A percentile compares a stretch with the other conserved stretches of the same genome.
Conservation (phyloP, 106 monocot genomes). For the Iris macrosiphon region DNA sequence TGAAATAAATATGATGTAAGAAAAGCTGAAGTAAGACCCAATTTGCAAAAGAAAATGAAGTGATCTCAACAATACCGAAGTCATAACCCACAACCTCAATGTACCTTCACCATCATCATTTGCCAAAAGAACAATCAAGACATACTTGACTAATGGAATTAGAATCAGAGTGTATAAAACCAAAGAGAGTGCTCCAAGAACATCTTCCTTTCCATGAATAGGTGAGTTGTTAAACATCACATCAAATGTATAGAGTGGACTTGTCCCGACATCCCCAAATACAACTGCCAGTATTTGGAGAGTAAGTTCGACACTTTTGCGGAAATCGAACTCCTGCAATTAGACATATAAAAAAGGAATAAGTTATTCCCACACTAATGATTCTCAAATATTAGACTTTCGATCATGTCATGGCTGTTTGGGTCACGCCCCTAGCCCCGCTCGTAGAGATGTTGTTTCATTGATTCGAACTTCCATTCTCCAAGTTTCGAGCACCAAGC, state of each 20-base stretch:
- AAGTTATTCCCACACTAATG: not conserved
- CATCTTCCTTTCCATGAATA: constrained; percentile 55
- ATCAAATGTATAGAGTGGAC: constrained; percentile 87
- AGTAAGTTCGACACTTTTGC: constrained; percentile 42
- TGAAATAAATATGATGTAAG: constrained; percentile 19
- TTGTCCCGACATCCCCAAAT: constrained; percentile 89
- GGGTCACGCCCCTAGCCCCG: no score
- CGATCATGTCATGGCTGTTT: no score
- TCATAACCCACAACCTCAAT: constrained; percentile 4
- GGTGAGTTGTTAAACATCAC: constrained; percentile 70
- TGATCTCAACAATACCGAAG: not conserved
- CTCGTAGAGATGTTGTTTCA: no score
- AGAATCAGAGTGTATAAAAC: constrained; percentile 81
- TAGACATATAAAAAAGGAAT: constrained; percentile 9
- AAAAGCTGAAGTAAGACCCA: not conserved
- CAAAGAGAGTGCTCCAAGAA: constrained; percentile 74
- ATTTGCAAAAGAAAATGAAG: not conserved
- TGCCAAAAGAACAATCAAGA: constrained; percentile 61
- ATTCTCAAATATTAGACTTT: no score
- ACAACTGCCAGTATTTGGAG: constrained; percentile 86
- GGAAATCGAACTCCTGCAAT: constrained; percentile 68
- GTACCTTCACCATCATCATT: constrained; percentile 94
- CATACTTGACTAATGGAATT: constrained; percentile 83
- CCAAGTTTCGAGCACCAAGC: no score
- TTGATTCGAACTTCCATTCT: no score